Percentiles rank a stretch among this genome's conserved stretches.
These are phyloP conservation scores for Calonectria honghensis DNA, from an alignment of 2,329 filamentous ascomycete species.

Conservation along the genomic window DNA sequence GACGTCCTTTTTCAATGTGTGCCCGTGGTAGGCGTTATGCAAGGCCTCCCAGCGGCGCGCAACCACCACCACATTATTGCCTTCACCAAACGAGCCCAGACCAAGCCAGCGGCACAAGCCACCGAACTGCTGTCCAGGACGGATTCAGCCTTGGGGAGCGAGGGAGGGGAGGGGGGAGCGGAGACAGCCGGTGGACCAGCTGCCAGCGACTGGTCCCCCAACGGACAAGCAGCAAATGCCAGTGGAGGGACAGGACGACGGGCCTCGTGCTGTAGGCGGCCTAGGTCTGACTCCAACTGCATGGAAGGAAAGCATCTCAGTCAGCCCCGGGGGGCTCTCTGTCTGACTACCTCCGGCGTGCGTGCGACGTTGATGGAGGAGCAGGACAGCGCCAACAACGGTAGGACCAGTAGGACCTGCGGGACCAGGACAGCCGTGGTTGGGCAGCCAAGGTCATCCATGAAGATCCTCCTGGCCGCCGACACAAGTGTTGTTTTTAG, in stretches of 20 bases:
- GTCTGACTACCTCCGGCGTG: conserved; percentile 24
- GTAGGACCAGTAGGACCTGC: conserved; percentile 33
- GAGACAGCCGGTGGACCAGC: conserved; percentile 7
- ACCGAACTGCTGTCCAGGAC: conserved; percentile 17
- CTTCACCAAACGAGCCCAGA: conserved; percentile 22
- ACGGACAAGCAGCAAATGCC: neutral
- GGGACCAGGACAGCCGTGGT: conserved; percentile 28
- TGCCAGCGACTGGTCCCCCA: neutral
- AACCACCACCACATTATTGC: conserved; percentile 15
- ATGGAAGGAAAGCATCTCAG: conserved; percentile 18
- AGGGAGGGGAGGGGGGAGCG: neutral
- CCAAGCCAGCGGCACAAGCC: conserved; percentile 32
- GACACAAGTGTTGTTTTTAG: conserved; percentile 42
- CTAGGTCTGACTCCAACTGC: conserved; percentile 23
- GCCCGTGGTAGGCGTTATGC: conserved; percentile 12
- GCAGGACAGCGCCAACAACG: conserved; percentile 9
- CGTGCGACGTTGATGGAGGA: conserved; percentile 17
- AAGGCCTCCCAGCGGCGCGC: conserved; percentile 35
- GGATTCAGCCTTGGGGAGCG: conserved; percentile 35
- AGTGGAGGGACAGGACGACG: neutral
- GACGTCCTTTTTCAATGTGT: conserved; percentile 3
- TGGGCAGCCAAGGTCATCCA: conserved; percentile 32
- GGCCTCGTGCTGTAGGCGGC: neutral
- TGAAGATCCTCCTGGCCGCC: conserved; percentile 33
- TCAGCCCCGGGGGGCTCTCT: conserved; percentile 22